A percentile compares a stretch with the other conserved stretches of the same genome.
Conservation (phyloP, 208 protist species). For the Acanthamoeba lenticulata region DNA sequence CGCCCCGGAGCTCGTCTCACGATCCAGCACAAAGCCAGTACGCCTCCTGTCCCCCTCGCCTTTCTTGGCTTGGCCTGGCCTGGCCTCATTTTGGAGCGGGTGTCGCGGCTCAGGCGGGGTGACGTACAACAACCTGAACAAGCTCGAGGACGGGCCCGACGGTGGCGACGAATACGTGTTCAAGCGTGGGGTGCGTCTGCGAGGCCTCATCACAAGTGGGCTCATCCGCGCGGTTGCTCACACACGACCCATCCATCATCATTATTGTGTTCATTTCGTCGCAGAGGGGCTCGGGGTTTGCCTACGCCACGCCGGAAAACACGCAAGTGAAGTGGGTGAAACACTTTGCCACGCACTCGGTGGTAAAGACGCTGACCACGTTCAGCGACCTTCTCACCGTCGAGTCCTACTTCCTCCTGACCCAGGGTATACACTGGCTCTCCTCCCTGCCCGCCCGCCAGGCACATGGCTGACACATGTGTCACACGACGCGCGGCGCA, state of each 20-base stretch:
- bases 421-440: neutral
- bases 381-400: neutral
- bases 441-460: neutral
- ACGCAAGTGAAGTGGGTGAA: neutral
- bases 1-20: neutral
- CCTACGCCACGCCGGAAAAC: neutral
- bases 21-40: slow-evolving; percentile 52
- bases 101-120: neutral
- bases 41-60: neutral
- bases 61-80: neutral
- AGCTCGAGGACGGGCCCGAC: neutral
- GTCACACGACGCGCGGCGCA: neutral
- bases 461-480: neutral
- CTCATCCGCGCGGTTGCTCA: too few relatives aligned
- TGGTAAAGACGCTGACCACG: neutral
- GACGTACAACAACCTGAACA: neutral
- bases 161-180: neutral
- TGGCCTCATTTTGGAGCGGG: too few relatives aligned
- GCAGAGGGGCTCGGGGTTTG: neutral
- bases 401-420: neutral
- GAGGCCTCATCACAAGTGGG: too few relatives aligned
- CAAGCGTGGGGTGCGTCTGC: too few relatives aligned
- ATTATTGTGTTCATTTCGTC: too few relatives aligned
- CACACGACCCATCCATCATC: neutral
- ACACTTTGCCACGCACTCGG: neutral